A percentile compares a stretch with the other conserved stretches of the same genome.
These are phyloP conservation scores for Paecilomyces sp. DNA, from an alignment of 2,329 filamentous ascomycete species.

Conservation along the genomic window DNA sequence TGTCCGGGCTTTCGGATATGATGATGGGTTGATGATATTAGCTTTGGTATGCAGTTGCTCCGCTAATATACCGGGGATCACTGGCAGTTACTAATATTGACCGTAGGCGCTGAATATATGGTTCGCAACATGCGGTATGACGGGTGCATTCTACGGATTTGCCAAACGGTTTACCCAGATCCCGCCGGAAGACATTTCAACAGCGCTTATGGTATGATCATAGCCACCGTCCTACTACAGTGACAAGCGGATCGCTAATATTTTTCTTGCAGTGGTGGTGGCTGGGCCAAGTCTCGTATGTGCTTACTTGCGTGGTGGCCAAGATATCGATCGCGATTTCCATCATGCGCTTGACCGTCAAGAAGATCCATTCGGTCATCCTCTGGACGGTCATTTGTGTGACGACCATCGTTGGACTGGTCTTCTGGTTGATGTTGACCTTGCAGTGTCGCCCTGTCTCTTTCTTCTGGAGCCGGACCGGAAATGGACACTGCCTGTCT, in stretches of 20 bases:
- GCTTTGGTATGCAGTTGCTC: slow-evolving; percentile 22
- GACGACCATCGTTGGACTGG: slow-evolving; percentile 38
- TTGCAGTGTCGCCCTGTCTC: slow-evolving; percentile 49
- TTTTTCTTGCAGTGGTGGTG: slow-evolving; percentile 38
- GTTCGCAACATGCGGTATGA: slow-evolving; percentile 29
- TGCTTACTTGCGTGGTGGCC: slow-evolving; percentile 40
- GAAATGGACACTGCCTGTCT: slow-evolving; percentile 35
- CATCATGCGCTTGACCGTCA: slow-evolving; percentile 45
- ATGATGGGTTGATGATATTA: slow-evolving; percentile 30
- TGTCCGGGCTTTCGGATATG: slow-evolving; percentile 30
- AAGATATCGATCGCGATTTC: slow-evolving; percentile 50
- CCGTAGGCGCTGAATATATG: slow-evolving; percentile 22
- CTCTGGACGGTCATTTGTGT: slow-evolving; percentile 42
- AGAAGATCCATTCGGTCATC: slow-evolving; percentile 38
- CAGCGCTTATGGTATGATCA: slow-evolving; percentile 24
- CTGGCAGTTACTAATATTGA: not conserved
- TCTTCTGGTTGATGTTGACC: slow-evolving; percentile 45
- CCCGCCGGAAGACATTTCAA: slow-evolving; percentile 15
- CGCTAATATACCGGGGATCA: no score
- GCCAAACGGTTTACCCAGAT: slow-evolving; percentile 17
- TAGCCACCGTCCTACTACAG: no score
- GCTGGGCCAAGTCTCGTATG: slow-evolving; percentile 51
- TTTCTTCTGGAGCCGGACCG: slow-evolving; percentile 42
- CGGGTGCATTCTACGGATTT: slow-evolving; percentile 25
- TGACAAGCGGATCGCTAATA: not conserved